A percentile compares a stretch with the other conserved stretches of the same genome.
Evolutionary conservation across 805 yeast species (phyloP).

Genomic region (Starmerella apicola): DNA sequence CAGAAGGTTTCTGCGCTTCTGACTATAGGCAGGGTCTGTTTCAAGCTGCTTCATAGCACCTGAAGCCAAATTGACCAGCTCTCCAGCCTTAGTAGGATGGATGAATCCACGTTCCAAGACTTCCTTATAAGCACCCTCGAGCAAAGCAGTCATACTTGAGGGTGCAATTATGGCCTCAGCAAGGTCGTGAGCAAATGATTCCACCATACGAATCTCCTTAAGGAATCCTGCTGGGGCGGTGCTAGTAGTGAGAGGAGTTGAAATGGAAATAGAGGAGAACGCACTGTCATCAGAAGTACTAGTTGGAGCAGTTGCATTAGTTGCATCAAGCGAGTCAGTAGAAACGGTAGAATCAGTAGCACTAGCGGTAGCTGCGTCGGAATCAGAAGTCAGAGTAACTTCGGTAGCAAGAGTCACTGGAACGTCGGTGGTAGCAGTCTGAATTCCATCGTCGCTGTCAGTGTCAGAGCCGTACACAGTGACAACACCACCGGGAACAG

Average conservation of each 20-base stretch:
- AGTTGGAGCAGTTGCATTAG: background rate
- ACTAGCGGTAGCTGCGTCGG: background rate
- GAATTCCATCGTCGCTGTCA: background rate
- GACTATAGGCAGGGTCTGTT: slow-evolving; percentile 14
- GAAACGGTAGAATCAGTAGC: slow-evolving; percentile 4
- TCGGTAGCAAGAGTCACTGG: slow-evolving; percentile 1
- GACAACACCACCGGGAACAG: slow-evolving; percentile 12
- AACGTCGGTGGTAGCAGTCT: background rate
- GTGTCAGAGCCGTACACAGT: slow-evolving; percentile 9
- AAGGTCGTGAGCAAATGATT: slow-evolving; percentile 13
- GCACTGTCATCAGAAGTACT: background rate
- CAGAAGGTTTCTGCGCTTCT: slow-evolving; percentile 6
- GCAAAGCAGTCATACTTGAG: slow-evolving; percentile 9
- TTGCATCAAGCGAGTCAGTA: background rate
- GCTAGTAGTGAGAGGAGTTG: slow-evolving; percentile 2
- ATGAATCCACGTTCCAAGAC: slow-evolving; percentile 14
- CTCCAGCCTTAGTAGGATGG: slow-evolving; percentile 9
- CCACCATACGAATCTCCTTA: background rate
- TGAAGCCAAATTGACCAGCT: slow-evolving; percentile 10
- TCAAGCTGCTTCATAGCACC: slow-evolving; percentile 8
- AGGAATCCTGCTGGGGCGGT: slow-evolving; percentile 1
- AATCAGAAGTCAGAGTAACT: background rate
- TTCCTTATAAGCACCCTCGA: slow-evolving; percentile 9
- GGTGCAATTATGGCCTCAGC: slow-evolving; percentile 18
- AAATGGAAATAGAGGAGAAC: background rate